Evolutionary conservation across 2,329 filamentous ascomycete species (phyloP).

Genomic region (Paraphoma chrysanthemicola): DNA sequence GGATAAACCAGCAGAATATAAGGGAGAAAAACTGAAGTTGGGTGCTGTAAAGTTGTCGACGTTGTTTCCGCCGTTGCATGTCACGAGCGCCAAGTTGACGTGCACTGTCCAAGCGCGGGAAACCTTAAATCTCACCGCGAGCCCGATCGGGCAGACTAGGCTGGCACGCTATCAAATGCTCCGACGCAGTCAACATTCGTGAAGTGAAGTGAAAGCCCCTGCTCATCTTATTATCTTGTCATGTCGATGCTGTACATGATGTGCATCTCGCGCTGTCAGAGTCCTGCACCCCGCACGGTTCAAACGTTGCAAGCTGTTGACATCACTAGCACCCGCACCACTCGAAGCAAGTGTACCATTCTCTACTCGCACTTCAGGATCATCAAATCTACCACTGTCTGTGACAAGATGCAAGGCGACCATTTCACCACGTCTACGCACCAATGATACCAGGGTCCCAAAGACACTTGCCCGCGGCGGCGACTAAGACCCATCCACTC

Average conservation of each 20-base stretch:
- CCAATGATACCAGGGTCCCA: slow-evolving; percentile 5
- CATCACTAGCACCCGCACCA: background rate
- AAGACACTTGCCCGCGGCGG: slow-evolving; percentile 5
- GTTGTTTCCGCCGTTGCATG: slow-evolving; percentile 12
- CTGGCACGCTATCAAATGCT: background rate
- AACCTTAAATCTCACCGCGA: slow-evolving; percentile 12
- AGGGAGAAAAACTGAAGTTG: slow-evolving; percentile 16
- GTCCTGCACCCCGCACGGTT: too few relatives aligned
- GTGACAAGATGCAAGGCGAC: background rate
- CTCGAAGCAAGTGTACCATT: background rate
- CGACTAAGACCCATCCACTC: slow-evolving; percentile 15
- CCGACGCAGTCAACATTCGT: background rate
- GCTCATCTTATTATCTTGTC: too few relatives aligned
- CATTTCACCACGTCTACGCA: background rate
- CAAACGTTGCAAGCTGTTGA: too few relatives aligned
- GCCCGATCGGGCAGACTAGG: background rate
- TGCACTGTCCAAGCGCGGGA: slow-evolving; percentile 13
- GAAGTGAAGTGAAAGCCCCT: background rate
- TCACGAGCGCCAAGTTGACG: slow-evolving; percentile 26
- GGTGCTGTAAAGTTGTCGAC: slow-evolving; percentile 20
- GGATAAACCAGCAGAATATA: slow-evolving; percentile 19
- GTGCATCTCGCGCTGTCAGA: too few relatives aligned
- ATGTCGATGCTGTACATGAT: too few relatives aligned
- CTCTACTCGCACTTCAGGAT: background rate
- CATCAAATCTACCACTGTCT: background rate